Conservation (phyloP, 306 rosid species). For the Aeschynomene evenia region DNA sequence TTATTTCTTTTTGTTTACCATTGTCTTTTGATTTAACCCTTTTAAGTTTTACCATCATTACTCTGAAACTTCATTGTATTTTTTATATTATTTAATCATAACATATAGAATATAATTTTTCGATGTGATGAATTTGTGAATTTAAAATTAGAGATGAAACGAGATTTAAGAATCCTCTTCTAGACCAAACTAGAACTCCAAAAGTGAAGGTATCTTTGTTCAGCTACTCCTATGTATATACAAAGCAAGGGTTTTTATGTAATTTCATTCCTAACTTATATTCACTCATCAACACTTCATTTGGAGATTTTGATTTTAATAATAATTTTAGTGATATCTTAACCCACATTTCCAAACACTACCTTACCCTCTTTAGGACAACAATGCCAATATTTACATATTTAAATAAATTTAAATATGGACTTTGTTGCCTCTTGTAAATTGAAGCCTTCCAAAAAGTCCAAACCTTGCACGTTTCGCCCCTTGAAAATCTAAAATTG, state of each 20-base stretch:
- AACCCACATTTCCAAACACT: background rate
- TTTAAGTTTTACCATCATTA: too few relatives aligned
- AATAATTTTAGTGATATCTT: background rate
- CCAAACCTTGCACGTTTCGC: conserved; percentile 3
- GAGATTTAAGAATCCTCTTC: background rate
- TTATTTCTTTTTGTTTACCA: too few relatives aligned
- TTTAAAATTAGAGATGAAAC: background rate
- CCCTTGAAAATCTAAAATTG: background rate
- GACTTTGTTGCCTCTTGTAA: background rate
- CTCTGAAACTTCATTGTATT: too few relatives aligned
- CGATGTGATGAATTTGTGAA: background rate
- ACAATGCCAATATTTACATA: background rate
- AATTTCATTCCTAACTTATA: background rate
- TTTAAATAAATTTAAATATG: background rate
- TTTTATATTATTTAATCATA: too few relatives aligned
- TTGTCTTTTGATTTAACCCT: background rate
- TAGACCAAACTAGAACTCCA: background rate
- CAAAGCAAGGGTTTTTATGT: background rate
- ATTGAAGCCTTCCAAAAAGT: background rate
- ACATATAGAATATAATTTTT: background rate
- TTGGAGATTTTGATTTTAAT: background rate
- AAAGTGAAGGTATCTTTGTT: background rate
- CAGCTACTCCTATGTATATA: background rate
- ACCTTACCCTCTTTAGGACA: background rate
- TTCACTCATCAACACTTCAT: background rate